phyloP scores from a whole-genome alignment of 1,284 basidiomycete genomes.

The Uromyces viciae-fabae region DNA sequence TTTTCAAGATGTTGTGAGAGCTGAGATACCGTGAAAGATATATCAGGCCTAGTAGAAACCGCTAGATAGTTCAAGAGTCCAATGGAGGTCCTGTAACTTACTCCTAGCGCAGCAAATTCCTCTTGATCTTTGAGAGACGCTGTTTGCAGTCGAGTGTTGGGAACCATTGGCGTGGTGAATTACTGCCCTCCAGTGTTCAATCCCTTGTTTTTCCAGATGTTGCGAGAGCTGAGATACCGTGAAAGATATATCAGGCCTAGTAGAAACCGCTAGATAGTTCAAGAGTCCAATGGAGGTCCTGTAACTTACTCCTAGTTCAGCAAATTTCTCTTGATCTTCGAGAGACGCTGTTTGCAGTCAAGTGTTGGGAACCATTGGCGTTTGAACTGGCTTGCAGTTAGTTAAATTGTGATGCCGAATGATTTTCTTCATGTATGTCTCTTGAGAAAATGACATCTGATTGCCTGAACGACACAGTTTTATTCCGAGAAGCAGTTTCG shows the following conservation, averaged over 20 bases:
- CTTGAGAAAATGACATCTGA: no score
- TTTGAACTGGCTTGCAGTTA: no score
- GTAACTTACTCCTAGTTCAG: no score
- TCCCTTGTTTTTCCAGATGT: constrained; percentile 10
- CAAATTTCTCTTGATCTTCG: no score
- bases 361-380: no score
- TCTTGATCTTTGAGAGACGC: neutral
- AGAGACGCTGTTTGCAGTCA: no score
- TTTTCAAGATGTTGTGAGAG: constrained; percentile 1
- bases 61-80: constrained; percentile 17
- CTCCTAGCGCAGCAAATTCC: neutral
- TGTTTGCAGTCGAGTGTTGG: neutral
- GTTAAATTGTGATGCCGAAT: no score
- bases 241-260: constrained; percentile 1
- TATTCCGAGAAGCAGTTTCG: neutral
- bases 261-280: neutral
- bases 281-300: neutral
- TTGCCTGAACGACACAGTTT: no score
- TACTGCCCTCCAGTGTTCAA: constrained; percentile 2
- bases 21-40: neutral
- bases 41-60: neutral
- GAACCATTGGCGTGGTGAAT: neutral
- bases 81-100: neutral
- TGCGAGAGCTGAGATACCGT: neutral
- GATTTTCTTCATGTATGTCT: no score